Conservation (phyloP, 768 basidiomycete genomes). For the Suillus variegatus region DNA sequence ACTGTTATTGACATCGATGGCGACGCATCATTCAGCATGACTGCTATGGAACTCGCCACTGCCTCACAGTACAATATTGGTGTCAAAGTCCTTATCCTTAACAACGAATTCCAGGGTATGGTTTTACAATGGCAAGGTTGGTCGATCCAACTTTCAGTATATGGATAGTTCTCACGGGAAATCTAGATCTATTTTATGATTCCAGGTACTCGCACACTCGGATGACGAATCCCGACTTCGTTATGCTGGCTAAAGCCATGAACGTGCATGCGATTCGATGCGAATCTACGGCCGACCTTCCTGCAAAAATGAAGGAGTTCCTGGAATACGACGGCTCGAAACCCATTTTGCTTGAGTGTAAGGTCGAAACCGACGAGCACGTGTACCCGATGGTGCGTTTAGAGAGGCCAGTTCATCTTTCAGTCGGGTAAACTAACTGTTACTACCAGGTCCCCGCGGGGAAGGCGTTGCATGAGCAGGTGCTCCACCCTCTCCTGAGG, state of each 20-base stretch:
- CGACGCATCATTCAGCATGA: constrained; percentile 99
- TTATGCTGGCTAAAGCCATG: constrained; percentile 88
- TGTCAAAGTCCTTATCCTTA: constrained; percentile 90
- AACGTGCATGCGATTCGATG: constrained; percentile 88
- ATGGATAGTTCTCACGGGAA: constrained; percentile 2
- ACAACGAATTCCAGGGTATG: constrained; percentile 99
- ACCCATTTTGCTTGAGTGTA: constrained; percentile 90
- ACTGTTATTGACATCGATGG: constrained; percentile 96
- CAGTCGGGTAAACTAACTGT: constrained; percentile 6
- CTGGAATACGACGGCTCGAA: constrained; percentile 87
- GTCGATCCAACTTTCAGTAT: constrained; percentile 18
- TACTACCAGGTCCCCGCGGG: constrained; percentile 76
- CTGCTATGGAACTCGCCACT: constrained; percentile 97
- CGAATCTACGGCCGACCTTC: constrained; percentile 69
- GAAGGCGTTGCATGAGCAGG: constrained; percentile 90
- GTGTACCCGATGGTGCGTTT: constrained; percentile 84
- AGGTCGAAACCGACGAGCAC: constrained; percentile 82
- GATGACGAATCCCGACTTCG: constrained; percentile 97
- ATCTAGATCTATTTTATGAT: constrained; percentile 89
- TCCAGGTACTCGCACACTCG: constrained; percentile 94
- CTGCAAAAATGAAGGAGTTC: constrained; percentile 98
- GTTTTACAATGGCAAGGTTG: constrained; percentile 98
- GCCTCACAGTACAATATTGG: constrained; percentile 91
- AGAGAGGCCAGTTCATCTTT: background rate
- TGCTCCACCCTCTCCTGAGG: constrained; percentile 65